Evolutionary conservation across 345 rosid species (phyloP), one percentile per base, ranked within the genome.

Genomic region (Carallia brachiata): DNA sequence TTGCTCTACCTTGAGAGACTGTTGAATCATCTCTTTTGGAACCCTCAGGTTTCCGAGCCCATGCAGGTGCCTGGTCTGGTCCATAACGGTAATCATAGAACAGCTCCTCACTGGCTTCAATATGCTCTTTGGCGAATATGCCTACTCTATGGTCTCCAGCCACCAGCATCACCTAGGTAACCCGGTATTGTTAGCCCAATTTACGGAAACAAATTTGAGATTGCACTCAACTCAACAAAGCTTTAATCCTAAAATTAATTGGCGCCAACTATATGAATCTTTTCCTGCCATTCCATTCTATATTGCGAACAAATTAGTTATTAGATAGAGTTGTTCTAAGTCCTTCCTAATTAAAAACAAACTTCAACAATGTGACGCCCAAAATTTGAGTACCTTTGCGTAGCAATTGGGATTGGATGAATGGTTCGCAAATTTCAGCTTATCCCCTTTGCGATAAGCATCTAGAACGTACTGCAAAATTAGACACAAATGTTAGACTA

Each of bases 71-170:
- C 84, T 95, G 96, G 78, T 88, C 97, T 63, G 96, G 98, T 62
- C 99, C 99, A 53, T 95, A 95, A 18, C 94, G 89, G 62, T 95
- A 95, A 80, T 92, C 98, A 59, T 95, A 92, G 79, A 95, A 95
- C 7, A 95, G 88, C 85, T 95, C 99, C 67, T 95, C 98, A 23
- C 97, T 84, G 9, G 99, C 93, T 72, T 95, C 96, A 10, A 95
- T 95, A 32, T 78, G 87, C 71, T 95, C 99, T 77, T 90, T 95
- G 62, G 98, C 98, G 55, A 95, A 92, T 27, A 95, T 95, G 17
- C 99, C 99, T 0, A 92, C 99, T 65, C 97, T 85, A 69, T 95
- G 99, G 77, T 95, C 98, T 82, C 99, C 99, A 4, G 96, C 97
- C 77, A 95, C 99, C 82, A 95, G 86, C 93, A 95, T 90, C 76